Evolutionary conservation across 495 filamentous ascomycete genomes (phyloP), one percentile per base, ranked within the genome.

Genomic region (Parathielavia appendiculata): DNA sequence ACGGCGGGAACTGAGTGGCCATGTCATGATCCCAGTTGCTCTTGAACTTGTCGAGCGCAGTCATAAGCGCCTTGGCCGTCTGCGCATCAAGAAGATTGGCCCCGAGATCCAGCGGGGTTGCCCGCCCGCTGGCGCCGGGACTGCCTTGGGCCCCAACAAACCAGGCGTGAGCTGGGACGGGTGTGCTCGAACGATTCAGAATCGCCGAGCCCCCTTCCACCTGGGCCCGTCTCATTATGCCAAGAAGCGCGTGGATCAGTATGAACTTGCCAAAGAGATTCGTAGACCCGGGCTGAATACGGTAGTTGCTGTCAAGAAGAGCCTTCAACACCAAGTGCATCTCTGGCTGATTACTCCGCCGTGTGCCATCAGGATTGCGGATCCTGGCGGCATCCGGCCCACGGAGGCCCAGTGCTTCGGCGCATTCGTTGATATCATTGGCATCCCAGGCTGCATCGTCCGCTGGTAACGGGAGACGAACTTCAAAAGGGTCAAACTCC

Each of bases 391-490:
- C 69, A 7, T 71, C 66, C 7, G 73, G 65, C 11, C 83, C 83
- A 45, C 79, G 71, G 11, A 87, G 63, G 7, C 82, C 82, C 19
- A 89, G 71, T 2, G 81, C 80, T 56, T 77, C 73, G n/a, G 83
- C 82, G 63, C 85, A 88, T 20, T 83, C 81, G 13, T 71, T 57
- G 4, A 70, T 53, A 19, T 76, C 75, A 12, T 61, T 69, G 8
- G 84, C 83, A 14, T 87, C 84, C 83, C 83, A 89, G 13, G 82
- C 78, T 35, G 81, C 83, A 65, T 89, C 85, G 59, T 89, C 84
- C 2, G 80, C 74, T 5, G 86, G 85, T 13, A 88, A 64, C 5
- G 83, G 82, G 23, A 89, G 67, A 17, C 74, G 70, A 39, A 86
- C 73, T 56, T 86, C 82, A 40, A 76, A 69, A 11, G 73, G 60